These are phyloP conservation scores for Trichomonas tenax DNA, from an alignment of 208 protist species.

Conservation along the genomic window DNA sequence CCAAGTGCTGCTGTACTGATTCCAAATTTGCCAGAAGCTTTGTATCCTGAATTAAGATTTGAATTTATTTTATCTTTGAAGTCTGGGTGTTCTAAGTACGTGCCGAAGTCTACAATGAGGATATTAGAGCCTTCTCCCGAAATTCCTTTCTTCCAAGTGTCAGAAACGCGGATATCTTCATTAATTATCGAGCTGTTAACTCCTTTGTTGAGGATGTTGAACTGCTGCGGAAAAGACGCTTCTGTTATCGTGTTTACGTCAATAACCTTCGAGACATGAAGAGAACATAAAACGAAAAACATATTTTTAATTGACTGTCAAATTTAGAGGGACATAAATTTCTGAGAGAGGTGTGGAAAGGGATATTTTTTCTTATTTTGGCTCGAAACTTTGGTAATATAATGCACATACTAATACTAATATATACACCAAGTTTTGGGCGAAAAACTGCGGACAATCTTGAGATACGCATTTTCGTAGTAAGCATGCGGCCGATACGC, in stretches of 20 bases:
- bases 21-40: background rate
- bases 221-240: background rate
- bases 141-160: background rate
- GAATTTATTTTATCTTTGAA: background rate
- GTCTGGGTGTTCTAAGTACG: background rate
- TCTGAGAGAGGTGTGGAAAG: too few species aligned
- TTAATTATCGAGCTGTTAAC: background rate
- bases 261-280: too few species aligned
- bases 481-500: too few species aligned
- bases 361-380: too few species aligned
- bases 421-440: too few species aligned
- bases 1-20: background rate
- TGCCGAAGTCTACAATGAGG: background rate
- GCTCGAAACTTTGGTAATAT: too few species aligned
- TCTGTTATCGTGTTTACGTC: background rate
- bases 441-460: too few species aligned
- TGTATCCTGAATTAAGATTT: background rate
- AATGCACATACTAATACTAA: too few species aligned
- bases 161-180: background rate
- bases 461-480: too few species aligned
- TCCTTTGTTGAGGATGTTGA: background rate
- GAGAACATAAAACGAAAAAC: too few species aligned
- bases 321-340: too few species aligned
- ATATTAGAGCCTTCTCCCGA: background rate
- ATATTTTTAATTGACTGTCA: too few species aligned